Evolutionary conservation across 805 yeast genomes (phyloP).

Genomic region (Candida berthetii): DNA sequence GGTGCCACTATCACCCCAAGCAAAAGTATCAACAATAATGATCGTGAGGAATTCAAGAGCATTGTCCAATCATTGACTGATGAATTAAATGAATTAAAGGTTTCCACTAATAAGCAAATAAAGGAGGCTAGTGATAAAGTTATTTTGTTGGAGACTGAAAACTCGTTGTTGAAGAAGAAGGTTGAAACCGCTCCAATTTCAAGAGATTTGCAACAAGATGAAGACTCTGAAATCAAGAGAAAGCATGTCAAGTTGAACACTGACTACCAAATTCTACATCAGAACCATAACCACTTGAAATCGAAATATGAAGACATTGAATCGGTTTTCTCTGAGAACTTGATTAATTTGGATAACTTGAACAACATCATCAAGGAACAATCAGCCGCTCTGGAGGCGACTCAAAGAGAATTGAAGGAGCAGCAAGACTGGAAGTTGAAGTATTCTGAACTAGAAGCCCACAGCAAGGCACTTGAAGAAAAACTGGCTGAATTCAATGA

Average conservation of each 20-base stretch:
- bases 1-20: conserved; percentile 13
- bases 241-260: conserved; percentile 37
- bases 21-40: conserved; percentile 3
- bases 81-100: conserved; percentile 31
- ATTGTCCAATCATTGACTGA: conserved; percentile 24
- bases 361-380: conserved; percentile 51
- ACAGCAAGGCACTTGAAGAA: conserved; percentile 34
- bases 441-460: conserved; percentile 39
- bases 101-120: conserved; percentile 44
- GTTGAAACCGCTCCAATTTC: conserved; percentile 9
- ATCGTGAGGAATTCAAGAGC: conserved; percentile 19
- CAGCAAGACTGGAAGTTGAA: conserved; percentile 40
- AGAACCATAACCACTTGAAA: conserved; percentile 37
- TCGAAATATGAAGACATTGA: conserved; percentile 40
- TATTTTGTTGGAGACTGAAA: conserved; percentile 36
- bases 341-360: conserved; percentile 44
- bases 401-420: conserved; percentile 33
- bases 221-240: conserved; percentile 30
- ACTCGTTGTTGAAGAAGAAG: conserved; percentile 15
- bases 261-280: conserved; percentile 35
- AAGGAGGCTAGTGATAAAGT: conserved; percentile 52
- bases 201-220: conserved; percentile 19
- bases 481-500: conserved; percentile 38
- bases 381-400: conserved; percentile 35
- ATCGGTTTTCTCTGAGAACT: conserved; percentile 45